phyloP scores from a whole-genome alignment of 257 asterid genomes.

The Scutellaria minor region DNA sequence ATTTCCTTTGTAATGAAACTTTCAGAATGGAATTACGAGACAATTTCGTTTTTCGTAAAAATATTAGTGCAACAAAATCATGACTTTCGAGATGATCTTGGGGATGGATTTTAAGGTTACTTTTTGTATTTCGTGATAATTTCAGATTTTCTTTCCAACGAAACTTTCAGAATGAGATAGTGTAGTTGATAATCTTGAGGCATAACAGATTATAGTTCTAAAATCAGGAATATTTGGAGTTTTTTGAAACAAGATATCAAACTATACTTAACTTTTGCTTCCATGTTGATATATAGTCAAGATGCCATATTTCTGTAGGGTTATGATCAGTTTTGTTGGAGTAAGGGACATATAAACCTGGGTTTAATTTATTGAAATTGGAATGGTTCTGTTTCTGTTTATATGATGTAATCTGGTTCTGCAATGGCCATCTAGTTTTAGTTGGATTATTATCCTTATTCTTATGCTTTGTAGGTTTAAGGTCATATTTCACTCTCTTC shows the following conservation, averaged over 20 bases:
- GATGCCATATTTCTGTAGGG: slow-evolving; percentile 13
- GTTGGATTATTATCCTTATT: slow-evolving; percentile 15
- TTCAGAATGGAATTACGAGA: no score
- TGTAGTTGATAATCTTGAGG: slow-evolving; percentile 19
- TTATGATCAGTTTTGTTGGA: slow-evolving; percentile 24
- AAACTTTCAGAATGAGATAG: no score
- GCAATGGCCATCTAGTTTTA: no score
- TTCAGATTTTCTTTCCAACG: no score
- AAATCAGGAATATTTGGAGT: neutral
- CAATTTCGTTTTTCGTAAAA: no score
- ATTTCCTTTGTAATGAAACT: no score
- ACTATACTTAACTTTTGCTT: neutral
- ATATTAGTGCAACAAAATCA: no score
- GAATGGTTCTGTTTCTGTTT: neutral
- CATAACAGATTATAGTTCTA: slow-evolving; percentile 22
- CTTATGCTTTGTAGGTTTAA: slow-evolving; percentile 64
- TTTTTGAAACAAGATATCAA: neutral
- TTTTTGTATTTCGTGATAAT: no score
- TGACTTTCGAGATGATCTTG: no score
- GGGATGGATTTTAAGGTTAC: no score
- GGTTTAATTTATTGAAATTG: neutral
- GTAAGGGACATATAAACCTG: slow-evolving; percentile 10
- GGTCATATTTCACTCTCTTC: slow-evolving; percentile 88
- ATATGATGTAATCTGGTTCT: slow-evolving; percentile 1
- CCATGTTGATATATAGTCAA: neutral